phyloP scores from a whole-genome alignment of 495 filamentous ascomycete genomes.

The Annulohypoxylon maeteangense region DNA sequence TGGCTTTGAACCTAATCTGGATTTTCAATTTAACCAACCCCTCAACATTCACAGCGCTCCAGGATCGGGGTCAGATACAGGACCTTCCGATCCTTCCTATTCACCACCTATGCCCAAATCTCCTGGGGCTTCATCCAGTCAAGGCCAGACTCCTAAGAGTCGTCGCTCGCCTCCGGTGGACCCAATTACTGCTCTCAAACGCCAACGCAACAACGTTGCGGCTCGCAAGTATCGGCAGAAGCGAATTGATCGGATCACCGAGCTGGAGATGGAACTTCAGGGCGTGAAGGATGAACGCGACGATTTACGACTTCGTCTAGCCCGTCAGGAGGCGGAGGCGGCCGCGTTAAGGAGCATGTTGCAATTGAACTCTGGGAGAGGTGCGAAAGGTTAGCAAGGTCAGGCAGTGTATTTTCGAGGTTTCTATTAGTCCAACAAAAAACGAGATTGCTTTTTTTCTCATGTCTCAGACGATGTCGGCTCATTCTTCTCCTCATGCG shows the following conservation, averaged over 20 bases:
- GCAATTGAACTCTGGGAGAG: slow-evolving; percentile 47
- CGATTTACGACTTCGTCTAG: slow-evolving; percentile 70
- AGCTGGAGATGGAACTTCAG: slow-evolving; percentile 70
- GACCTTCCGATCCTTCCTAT: slow-evolving; percentile 24
- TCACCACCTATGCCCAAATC: slow-evolving; percentile 33
- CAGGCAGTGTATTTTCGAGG: slow-evolving; percentile 17
- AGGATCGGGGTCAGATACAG: slow-evolving; percentile 20
- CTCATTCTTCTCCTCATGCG: slow-evolving; percentile 48
- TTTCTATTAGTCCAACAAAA: slow-evolving; percentile 35
- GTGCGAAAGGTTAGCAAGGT: slow-evolving; percentile 36
- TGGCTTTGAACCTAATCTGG: slow-evolving; percentile 28
- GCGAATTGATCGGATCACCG: slow-evolving; percentile 71
- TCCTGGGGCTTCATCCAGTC: slow-evolving; percentile 21
- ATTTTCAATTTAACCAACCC: slow-evolving; percentile 37
- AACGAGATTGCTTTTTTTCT: slow-evolving; percentile 27
- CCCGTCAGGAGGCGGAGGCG: slow-evolving; percentile 71
- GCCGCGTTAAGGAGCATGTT: slow-evolving; percentile 58
- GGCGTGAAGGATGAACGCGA: slow-evolving; percentile 69
- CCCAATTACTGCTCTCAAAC: slow-evolving; percentile 56
- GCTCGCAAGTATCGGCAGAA: slow-evolving; percentile 78
- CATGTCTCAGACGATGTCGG: slow-evolving; percentile 59
- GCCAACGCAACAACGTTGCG: slow-evolving; percentile 74
- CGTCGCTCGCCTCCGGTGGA: slow-evolving; percentile 43
- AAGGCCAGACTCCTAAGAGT: slow-evolving; percentile 20
- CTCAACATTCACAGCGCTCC: slow-evolving; percentile 11